These are phyloP conservation scores for Amanita brunnescens DNA, from an alignment of 768 basidiomycete genomes.

Conservation along the genomic window DNA sequence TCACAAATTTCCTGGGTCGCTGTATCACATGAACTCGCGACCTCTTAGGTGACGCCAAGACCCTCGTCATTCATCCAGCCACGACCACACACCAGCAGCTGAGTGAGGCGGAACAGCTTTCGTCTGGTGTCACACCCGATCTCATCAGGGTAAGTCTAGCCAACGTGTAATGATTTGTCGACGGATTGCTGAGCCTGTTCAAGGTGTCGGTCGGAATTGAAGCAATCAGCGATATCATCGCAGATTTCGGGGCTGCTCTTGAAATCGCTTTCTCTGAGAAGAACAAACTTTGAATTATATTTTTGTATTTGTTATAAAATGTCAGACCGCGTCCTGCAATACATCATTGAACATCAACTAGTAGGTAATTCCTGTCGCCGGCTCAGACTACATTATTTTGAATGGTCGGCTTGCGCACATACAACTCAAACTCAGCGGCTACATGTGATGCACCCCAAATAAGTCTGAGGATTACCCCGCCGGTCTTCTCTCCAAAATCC, in stretches of 20 bases:
- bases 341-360: too few relatives aligned
- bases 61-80: constrained; percentile 71
- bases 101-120: constrained; percentile 45
- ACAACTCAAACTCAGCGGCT: too few relatives aligned
- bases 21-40: neutral
- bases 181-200: neutral
- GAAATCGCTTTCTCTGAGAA: constrained; percentile 17
- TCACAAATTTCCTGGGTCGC: constrained; percentile 3
- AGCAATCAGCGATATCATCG: constrained; percentile 33
- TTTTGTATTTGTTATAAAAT: neutral
- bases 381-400: too few relatives aligned
- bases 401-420: too few relatives aligned
- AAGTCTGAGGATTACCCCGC: too few relatives aligned
- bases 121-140: constrained; percentile 68
- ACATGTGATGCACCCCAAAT: too few relatives aligned
- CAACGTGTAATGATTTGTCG: neutral
- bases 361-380: too few relatives aligned
- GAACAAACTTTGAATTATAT: neutral
- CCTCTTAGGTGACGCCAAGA: constrained; percentile 57
- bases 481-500: too few relatives aligned
- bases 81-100: constrained; percentile 73
- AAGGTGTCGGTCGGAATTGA: constrained; percentile 32
- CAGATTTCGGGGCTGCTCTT: constrained; percentile 31
- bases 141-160: constrained; percentile 50
- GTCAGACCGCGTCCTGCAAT: too few relatives aligned